Evolutionary conservation across 225 moss, liverwort and hornwort species (phyloP), one percentile per base, ranked within the genome.

Genomic region (Straminergon stramineum): DNA sequence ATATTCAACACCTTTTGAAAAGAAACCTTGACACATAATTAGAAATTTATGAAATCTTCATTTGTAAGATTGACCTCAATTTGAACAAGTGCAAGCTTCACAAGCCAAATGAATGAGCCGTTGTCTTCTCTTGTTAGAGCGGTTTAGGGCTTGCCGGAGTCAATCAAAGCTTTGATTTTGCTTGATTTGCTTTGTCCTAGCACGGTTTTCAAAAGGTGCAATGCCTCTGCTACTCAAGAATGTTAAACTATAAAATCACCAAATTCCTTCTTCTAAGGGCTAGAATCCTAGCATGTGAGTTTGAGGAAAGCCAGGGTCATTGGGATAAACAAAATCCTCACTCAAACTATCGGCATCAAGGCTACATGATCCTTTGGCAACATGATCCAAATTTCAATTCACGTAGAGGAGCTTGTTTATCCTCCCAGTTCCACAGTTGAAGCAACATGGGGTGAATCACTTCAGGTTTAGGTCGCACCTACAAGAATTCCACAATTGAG

Each of bases 351-450:
- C 34, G 11, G 80, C 82, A 58, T 84, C 89, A 28, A 92, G n/a
- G n/a, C 85, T 65, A 87, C 88, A 64, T 94, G 88, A n/a, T 89
- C 85, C 82, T 89, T 86, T 21, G 84, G 30, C 66, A 88, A 86
- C 28, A 91, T n/a, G n/a, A 78, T 39, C 93, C 91, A 85, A 96
- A 93, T 81, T 96, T 88, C 0, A 75, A 82, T 30, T 91, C 82
- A 5, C 63, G 88, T n/a, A 91, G 10, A 24, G 15, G n/a, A 56
- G 17, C 39, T 57, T 83, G 70, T 28, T 94, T 81, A 52, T 93
- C 93, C 79, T 79, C 70, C 75, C 83, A 89, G 24, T 80, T 89
- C 26, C 86, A 82, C 23, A 96, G 73, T 52, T 84, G 91, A 35
- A 93, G 85, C 76, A 93, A 86, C 13, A 89, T 91, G 51, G 90